Conservation (phyloP, 2,329 filamentous ascomycete species). For the Apiospora rasikravindrae region DNA sequence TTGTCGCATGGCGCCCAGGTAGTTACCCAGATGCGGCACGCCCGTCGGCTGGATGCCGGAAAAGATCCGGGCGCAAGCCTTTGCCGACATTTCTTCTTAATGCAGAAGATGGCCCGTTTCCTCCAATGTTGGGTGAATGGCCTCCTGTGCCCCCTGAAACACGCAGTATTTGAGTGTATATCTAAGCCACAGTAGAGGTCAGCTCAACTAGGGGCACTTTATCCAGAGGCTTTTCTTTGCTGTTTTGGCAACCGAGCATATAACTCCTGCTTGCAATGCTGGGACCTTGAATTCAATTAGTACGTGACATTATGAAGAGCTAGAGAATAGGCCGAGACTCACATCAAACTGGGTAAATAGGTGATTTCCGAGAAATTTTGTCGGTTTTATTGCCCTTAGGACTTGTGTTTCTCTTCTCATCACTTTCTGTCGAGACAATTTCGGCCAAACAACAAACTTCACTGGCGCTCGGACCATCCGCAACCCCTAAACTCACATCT, state of each 20-base stretch:
- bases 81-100: neutral
- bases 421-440: neutral
- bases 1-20: slow-evolving; percentile 84
- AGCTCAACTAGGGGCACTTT: neutral
- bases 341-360: neutral
- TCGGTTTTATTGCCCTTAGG: neutral
- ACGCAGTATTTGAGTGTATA: neutral
- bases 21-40: slow-evolving; percentile 93
- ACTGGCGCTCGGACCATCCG: neutral
- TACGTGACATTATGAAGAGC: neutral
- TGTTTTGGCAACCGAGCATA: neutral
- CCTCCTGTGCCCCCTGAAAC: neutral
- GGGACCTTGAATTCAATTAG: neutral
- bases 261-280: neutral
- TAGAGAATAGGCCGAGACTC: neutral
- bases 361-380: neutral
- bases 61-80: slow-evolving; percentile 63
- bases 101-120: neutral
- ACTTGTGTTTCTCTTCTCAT: neutral
- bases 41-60: slow-evolving; percentile 98
- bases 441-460: slow-evolving; percentile 22
- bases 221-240: neutral
- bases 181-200: neutral
- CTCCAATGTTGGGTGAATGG: neutral
- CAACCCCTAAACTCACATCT: neutral